Base-by-base conservation (phyloP, 2,329 filamentous ascomycete genomes). In the Thermoascus crustaceus region DNA sequence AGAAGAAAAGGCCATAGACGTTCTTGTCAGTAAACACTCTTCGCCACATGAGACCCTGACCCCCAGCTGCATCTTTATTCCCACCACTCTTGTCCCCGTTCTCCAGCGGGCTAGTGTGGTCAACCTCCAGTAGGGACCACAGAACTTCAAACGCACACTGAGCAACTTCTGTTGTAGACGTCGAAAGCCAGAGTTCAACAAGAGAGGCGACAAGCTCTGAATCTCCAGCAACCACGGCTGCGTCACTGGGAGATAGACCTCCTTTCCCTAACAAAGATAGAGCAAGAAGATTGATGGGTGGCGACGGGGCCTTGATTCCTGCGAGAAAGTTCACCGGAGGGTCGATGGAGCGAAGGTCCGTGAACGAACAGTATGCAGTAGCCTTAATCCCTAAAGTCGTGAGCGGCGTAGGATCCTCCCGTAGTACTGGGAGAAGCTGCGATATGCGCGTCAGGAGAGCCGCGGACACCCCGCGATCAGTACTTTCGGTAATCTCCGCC, bases 1-100 rank as follows among this genome's bases (percentile, higher is more conserved):
- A 66, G 54, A 76, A 80, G 20, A 80, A 60, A 5, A 69, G 58
- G 1, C 61, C 62, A 45, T 78, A 78, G 5, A 80, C 67, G 47
- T 78, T 68, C 39, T 64, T 68, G 43, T 80, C 77, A 2, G 67
- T 66, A 46, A 81, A 80, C 1, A 80, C 45, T 11, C 77, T 69
- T 48, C 75, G 71, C 76, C 76, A 80, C 48, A 81, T 63, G 1
- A 77, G 56, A 0, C 70, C 71, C 43, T 72, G 69, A 3, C 69
- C 68, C 47, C 41, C 45, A 33, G 47, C 48, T 5, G 38, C 35
- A 8, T 51, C 49, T 22, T 50, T 46, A 6, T 37, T 30, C 2
- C 39, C 40, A 29, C 43, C 38, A 4, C 45, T 40, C 27, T 46
- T 34, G 39, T 48, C 50, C 10, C 43, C 46, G 34, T 48, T 51